Base-by-base conservation (phyloP, 2,329 filamentous ascomycete species). In the Mycosphaerella sp. region DNA sequence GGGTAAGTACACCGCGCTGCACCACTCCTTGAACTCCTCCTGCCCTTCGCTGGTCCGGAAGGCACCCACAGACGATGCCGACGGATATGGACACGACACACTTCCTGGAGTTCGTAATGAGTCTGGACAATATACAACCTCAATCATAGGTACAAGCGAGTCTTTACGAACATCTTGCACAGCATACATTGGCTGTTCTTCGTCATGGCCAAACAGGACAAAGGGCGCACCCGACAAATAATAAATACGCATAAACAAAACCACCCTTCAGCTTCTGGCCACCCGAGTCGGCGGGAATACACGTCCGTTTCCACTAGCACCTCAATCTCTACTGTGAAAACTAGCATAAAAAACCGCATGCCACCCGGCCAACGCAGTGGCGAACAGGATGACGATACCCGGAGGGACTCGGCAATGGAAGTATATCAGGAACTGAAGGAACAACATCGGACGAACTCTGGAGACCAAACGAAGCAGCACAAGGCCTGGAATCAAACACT, bases 1-100 rank as follows among this genome's bases (percentile, higher is more conserved):
- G 50, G 48, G 56, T 58, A 56, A 50, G 56, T 56, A 44, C 45
- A 27, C 21, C 34, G 36, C 14, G 16, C 36, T 40, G 36, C 36
- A 40, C 21, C 42, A 16, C 41, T 30, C 34, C 41, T 18, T 12
- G 36, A 18, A 9, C 10, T n/a, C 44, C 44, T 46, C 44, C 16
- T 36, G 14, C 30, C 36, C 17, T 21, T 12, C 37, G 17, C 44
- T 32, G 39, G 39, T 41, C 39, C 25, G 39, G 16, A 34, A 12
- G 30, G 30, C 9, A 12, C 30, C 30, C 30, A 8, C 30, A 4
- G 21, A 25, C 21, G 21, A 25, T n/a, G 30, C 6, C 30, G 30
- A 34, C 13, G 30, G 30, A 34, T 12, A 12, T 12, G 30, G 10
- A 34, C 13, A 34, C 30, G 10, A 34, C 13, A 34, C 30, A 4